Conservation (phyloP, 129 eudicot species). For the Flaveria bidentis region DNA sequence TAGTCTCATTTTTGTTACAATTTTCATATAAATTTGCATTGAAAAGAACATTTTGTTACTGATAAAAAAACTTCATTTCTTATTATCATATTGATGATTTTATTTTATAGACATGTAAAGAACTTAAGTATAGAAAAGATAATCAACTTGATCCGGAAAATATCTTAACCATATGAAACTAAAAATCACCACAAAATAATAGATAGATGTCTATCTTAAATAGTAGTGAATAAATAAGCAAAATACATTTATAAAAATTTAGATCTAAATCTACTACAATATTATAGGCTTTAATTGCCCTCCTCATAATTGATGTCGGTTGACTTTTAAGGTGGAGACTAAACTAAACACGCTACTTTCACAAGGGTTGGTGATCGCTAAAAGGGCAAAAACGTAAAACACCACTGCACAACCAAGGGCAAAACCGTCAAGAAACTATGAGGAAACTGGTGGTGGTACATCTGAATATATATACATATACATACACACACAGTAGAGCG, state of each 20-base stretch:
- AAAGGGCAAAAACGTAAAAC: conserved; percentile 21
- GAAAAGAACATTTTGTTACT: too few species aligned
- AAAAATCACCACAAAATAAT: too few species aligned
- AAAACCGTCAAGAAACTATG: conserved; percentile 24
- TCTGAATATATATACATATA: conserved; percentile 16
- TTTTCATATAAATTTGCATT: too few species aligned
- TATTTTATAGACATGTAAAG: too few species aligned
- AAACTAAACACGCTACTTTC: conserved; percentile 37
- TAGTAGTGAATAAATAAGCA: neutral
- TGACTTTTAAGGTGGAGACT: conserved; percentile 30
- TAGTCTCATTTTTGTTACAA: too few species aligned
- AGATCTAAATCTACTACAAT: conserved; percentile 36
- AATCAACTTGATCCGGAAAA: too few species aligned
- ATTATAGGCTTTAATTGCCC: conserved; percentile 28
- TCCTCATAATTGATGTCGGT: conserved; percentile 42
- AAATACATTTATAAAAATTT: neutral
- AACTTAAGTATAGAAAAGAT: too few species aligned
- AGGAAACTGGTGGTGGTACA: conserved; percentile 31
- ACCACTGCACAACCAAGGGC: neutral
- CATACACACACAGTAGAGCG: conserved; percentile 19
- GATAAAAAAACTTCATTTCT: too few species aligned
- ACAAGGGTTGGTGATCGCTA: conserved; percentile 32
- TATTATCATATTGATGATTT: too few species aligned
- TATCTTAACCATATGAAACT: too few species aligned
- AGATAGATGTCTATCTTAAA: too few species aligned